Percentiles rank a stretch among this genome's conserved stretches.
Conservation (phyloP, 2,329 filamentous ascomycete genomes). For the Arthroderma sp. region DNA sequence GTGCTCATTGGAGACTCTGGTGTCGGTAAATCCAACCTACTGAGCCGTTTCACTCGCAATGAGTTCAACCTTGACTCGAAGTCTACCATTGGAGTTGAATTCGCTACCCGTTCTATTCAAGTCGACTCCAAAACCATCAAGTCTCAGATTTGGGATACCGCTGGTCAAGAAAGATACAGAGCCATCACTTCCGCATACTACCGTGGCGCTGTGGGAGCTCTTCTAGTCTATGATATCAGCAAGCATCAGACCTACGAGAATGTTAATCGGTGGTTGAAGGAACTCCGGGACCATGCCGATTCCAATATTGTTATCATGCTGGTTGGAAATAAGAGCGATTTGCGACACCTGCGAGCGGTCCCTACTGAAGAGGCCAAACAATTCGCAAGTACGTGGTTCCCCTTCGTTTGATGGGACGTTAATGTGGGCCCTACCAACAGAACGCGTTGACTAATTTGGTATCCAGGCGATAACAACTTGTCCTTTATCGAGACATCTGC, state of each 20-base stretch:
- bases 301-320: conserved; percentile 99
- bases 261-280: conserved; percentile 97
- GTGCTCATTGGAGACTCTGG: conserved; percentile 98
- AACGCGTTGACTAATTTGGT: too few relatives aligned
- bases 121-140: conserved; percentile 99
- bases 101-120: conserved; percentile 95
- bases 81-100: conserved; percentile 98
- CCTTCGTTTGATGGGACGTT: conserved; percentile 8
- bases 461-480: conserved; percentile 82
- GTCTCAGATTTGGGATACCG: conserved; percentile 99
- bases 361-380: conserved; percentile 95
- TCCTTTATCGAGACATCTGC: conserved; percentile 99
- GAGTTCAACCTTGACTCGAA: conserved; percentile 99
- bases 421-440: too few relatives aligned
- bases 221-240: conserved; percentile 98
- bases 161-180: conserved; percentile 95
- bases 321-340: conserved; percentile 99
- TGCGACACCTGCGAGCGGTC: conserved; percentile 92
- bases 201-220: conserved; percentile 87
- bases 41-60: conserved; percentile 98
- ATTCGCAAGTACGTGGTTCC: conserved; percentile 65
- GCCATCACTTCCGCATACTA: conserved; percentile 99
- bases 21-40: conserved; percentile 98
- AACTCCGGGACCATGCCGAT: conserved; percentile 93
- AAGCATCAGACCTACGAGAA: conserved; percentile 99